These are phyloP conservation scores for Begonia masoniana DNA, from an alignment of 306 rosid species.

Conservation along the genomic window DNA sequence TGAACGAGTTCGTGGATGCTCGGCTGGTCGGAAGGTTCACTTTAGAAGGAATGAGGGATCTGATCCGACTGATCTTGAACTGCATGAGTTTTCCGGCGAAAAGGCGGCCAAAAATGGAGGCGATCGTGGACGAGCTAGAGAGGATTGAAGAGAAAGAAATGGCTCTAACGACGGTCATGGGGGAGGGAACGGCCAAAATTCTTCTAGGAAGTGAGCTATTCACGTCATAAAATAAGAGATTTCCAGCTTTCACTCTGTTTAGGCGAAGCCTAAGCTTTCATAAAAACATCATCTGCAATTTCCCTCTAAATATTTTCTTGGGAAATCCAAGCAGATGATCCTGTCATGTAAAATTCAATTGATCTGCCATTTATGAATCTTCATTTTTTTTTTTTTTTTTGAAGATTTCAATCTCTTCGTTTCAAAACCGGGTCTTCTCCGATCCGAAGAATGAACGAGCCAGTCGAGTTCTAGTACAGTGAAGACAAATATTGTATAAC, in stretches of 20 bases:
- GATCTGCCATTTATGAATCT: slow-evolving; percentile 4
- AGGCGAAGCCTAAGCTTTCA: slow-evolving; percentile 9
- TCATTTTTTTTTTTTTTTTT: background rate
- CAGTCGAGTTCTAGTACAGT: no score
- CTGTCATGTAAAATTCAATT: background rate
- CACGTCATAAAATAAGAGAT: slow-evolving; percentile 12
- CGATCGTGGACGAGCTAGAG: slow-evolving; percentile 23
- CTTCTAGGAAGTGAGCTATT: slow-evolving; percentile 26
- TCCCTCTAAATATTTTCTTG: background rate
- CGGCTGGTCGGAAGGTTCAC: slow-evolving; percentile 29
- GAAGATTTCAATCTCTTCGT: no score
- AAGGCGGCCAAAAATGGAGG: slow-evolving; percentile 28
- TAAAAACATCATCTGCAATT: background rate
- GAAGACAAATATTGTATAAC: no score
- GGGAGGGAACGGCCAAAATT: slow-evolving; percentile 32
- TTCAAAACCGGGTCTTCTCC: no score
- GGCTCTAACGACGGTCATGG: slow-evolving; percentile 33
- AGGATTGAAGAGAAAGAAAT: slow-evolving; percentile 34
- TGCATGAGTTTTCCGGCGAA: slow-evolving; percentile 33
- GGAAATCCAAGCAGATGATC: background rate
- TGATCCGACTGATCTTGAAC: slow-evolving; percentile 30
- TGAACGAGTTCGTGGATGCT: slow-evolving; percentile 24
- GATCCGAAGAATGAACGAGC: no score
- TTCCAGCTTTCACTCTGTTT: slow-evolving; percentile 13
- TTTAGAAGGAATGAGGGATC: slow-evolving; percentile 28